Evolutionary conservation across 2,329 filamentous ascomycete species (phyloP).

Genomic region (Xylogone sp.): DNA sequence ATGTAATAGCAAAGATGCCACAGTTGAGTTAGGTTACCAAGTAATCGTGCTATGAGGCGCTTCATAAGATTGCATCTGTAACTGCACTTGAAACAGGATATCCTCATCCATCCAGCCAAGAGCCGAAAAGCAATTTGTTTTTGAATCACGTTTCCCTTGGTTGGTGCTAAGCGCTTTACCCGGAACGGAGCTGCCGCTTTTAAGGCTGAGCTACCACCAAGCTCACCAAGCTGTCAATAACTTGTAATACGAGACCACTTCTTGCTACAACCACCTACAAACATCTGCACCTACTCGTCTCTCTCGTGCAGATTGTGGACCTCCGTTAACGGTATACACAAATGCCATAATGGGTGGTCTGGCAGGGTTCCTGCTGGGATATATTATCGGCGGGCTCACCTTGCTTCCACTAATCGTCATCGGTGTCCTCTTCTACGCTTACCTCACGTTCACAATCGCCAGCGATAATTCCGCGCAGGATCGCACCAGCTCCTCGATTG

Average conservation of each 20-base stretch:
- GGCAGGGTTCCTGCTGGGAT: slow-evolving; percentile 63
- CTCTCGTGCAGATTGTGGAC: background rate
- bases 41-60: background rate
- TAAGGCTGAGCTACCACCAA: background rate
- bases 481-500: slow-evolving; percentile 37
- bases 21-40: too few relatives aligned
- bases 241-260: background rate
- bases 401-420: slow-evolving; percentile 72
- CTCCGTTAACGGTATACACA: background rate
- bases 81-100: background rate
- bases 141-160: background rate
- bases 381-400: slow-evolving; percentile 82
- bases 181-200: background rate
- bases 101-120: background rate
- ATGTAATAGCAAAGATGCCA: too few relatives aligned
- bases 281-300: background rate
- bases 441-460: slow-evolving; percentile 61
- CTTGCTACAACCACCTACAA: background rate
- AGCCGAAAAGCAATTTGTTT: background rate
- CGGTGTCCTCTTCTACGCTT: slow-evolving; percentile 60
- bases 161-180: background rate
- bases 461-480: slow-evolving; percentile 34
- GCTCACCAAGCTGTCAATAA: background rate
- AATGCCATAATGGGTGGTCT: slow-evolving; percentile 21
- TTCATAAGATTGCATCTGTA: background rate